These are phyloP conservation scores for Glomus cerebriforme DNA, from an alignment of 192 early-diverging fungal genomes.

Conservation along the genomic window DNA sequence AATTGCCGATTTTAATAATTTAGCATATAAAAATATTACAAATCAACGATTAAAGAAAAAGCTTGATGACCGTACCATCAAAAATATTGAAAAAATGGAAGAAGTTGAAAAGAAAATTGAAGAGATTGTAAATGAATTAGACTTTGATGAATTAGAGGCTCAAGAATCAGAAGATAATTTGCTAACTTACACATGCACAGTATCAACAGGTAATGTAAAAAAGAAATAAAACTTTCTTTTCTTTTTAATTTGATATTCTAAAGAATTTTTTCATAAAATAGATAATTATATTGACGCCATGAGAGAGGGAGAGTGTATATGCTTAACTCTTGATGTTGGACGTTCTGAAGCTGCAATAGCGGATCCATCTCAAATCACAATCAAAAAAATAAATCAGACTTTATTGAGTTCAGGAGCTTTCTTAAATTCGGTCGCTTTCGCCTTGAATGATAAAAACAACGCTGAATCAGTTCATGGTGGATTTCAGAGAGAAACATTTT, in stretches of 20 bases:
- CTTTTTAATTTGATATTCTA: neutral
- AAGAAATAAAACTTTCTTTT: neutral
- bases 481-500: slow-evolving; percentile 29
- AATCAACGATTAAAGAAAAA: slow-evolving; percentile 43
- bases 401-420: slow-evolving; percentile 46
- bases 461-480: slow-evolving; percentile 47
- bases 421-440: slow-evolving; percentile 39
- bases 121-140: slow-evolving; percentile 34
- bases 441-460: slow-evolving; percentile 24
- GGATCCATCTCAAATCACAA: slow-evolving; percentile 43
- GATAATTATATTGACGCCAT: slow-evolving; percentile 41
- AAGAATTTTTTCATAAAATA: neutral
- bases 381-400: slow-evolving; percentile 48
- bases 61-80: slow-evolving; percentile 39
- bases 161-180: slow-evolving; percentile 37
- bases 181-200: slow-evolving; percentile 37
- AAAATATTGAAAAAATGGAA: slow-evolving; percentile 42
- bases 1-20: slow-evolving; percentile 43
- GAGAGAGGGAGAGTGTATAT: slow-evolving; percentile 45
- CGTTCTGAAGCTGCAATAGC: slow-evolving; percentile 42
- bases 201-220: slow-evolving; percentile 42
- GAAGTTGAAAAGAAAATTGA: slow-evolving; percentile 41
- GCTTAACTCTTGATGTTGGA: slow-evolving; percentile 46
- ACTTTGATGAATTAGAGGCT: slow-evolving; percentile 39
- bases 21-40: slow-evolving; percentile 44